phyloP scores from a whole-genome alignment of 2,329 filamentous ascomycete species.

The Xylariaceae sp. region DNA sequence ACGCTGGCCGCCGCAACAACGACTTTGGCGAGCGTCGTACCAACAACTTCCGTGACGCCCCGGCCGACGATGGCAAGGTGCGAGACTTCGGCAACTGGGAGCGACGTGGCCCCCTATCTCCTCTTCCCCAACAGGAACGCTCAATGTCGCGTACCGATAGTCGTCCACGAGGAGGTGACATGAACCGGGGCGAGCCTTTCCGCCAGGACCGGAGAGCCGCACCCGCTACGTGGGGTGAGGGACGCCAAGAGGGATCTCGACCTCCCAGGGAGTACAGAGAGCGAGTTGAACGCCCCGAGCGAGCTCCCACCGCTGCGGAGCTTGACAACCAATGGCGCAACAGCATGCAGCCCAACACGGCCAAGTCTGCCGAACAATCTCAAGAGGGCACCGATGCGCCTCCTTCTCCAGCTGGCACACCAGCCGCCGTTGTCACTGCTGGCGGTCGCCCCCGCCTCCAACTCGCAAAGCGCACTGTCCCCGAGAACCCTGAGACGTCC shows the following conservation, averaged over 20 bases:
- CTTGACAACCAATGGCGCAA: constrained; percentile 89
- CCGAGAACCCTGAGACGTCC: constrained; percentile 56
- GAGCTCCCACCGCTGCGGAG: constrained; percentile 77
- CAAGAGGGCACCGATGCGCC: constrained; percentile 72
- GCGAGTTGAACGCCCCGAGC: constrained; percentile 64
- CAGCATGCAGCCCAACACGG: constrained; percentile 79
- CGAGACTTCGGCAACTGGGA: constrained; percentile 90
- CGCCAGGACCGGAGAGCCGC: constrained; percentile 61
- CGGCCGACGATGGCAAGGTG: constrained; percentile 67
- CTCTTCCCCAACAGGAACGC: constrained; percentile 52
- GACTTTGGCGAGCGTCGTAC: constrained; percentile 61
- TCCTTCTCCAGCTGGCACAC: constrained; percentile 58
- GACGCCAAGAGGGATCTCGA: constrained; percentile 68
- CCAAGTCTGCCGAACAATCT: constrained; percentile 59
- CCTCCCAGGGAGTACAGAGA: constrained; percentile 74
- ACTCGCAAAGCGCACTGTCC: constrained; percentile 83
- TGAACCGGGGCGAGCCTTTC: constrained; percentile 52
- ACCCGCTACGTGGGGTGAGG: constrained; percentile 72
- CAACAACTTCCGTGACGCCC: constrained; percentile 58
- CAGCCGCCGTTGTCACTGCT: constrained; percentile 47
- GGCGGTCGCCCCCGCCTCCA: constrained; percentile 75
- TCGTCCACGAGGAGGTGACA: constrained; percentile 51
- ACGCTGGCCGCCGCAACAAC: constrained; percentile 40
- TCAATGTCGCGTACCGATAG: constrained; percentile 50
- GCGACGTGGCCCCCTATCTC: constrained; percentile 84